Evolutionary conservation across 805 yeast genomes (phyloP).

Genomic region (Wickerhamomyces hampshirensis): DNA sequence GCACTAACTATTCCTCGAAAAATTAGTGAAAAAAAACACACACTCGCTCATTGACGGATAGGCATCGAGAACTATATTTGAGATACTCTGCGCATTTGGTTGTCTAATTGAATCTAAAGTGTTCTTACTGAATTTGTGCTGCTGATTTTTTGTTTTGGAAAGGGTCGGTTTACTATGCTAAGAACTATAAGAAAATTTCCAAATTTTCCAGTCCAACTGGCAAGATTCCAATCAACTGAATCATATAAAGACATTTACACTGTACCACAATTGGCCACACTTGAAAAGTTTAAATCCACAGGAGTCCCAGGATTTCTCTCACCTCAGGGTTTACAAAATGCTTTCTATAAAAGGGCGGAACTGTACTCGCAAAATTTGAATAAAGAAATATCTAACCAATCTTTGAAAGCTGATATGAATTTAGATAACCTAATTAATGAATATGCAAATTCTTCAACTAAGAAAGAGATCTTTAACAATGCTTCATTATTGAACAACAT

Average conservation of each 20-base stretch:
- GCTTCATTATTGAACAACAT: conserved; percentile 36
- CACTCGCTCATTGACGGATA: too few species aligned
- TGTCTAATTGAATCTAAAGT: too few species aligned
- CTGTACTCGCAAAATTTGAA: conserved; percentile 37
- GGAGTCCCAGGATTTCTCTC: conserved; percentile 50
- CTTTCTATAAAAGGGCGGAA: conserved; percentile 44
- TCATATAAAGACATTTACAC: conserved; percentile 5
- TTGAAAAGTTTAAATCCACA: conserved; percentile 16
- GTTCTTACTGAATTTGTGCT: too few species aligned
- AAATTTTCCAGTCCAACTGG: not conserved
- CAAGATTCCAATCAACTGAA: conserved; percentile 3
- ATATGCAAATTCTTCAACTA: conserved; percentile 25
- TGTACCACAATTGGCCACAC: conserved; percentile 8
- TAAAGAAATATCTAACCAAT: conserved; percentile 22
- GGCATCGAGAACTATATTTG: too few species aligned
- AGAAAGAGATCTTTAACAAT: conserved; percentile 30
- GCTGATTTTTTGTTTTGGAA: not conserved
- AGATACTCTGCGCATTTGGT: too few species aligned
- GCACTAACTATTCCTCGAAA: too few species aligned
- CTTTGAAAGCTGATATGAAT: conserved; percentile 22
- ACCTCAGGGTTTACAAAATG: conserved; percentile 40
- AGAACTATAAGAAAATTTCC: not conserved
- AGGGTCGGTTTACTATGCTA: conserved; percentile 1
- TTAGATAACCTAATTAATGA: conserved; percentile 22
- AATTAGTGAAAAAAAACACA: too few species aligned